These are phyloP conservation scores for Fusarium sp. DNA, from an alignment of 2,329 filamentous ascomycete genomes.

Conservation along the genomic window DNA sequence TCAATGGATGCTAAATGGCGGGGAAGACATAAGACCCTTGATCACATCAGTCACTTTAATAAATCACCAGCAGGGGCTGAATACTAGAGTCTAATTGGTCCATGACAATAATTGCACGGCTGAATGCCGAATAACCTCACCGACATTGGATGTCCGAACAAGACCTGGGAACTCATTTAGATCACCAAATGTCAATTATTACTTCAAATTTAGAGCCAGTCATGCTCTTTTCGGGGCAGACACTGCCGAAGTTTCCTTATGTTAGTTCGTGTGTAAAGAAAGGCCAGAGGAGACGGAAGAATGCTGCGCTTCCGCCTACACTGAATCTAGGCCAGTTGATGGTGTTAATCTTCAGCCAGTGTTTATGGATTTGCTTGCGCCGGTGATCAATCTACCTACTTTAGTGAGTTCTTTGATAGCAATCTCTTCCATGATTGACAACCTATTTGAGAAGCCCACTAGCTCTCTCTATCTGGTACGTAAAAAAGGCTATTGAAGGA, in stretches of 20 bases:
- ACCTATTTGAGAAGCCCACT: background rate
- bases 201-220: background rate
- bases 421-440: background rate
- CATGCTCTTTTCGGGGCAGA: background rate
- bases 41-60: background rate
- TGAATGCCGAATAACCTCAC: background rate
- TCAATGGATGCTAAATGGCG: background rate
- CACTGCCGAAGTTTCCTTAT: background rate
- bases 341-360: background rate
- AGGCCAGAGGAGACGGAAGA: background rate
- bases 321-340: background rate
- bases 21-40: slow-evolving; percentile 23
- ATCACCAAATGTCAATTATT: too few species aligned
- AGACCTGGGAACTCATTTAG: too few species aligned
- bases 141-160: background rate
- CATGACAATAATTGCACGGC: background rate
- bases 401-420: background rate
- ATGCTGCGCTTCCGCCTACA: background rate
- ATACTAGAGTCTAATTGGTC: slow-evolving; percentile 52
- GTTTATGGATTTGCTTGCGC: background rate
- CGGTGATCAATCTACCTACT: background rate
- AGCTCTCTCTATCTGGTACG: background rate
- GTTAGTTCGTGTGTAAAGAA: background rate
- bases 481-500: background rate
- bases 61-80: slow-evolving; percentile 6